Percentiles rank a stretch among this genome's conserved stretches.
phyloP scores from a whole-genome alignment of 345 rosid genomes.

The Laguncularia racemosa region DNA sequence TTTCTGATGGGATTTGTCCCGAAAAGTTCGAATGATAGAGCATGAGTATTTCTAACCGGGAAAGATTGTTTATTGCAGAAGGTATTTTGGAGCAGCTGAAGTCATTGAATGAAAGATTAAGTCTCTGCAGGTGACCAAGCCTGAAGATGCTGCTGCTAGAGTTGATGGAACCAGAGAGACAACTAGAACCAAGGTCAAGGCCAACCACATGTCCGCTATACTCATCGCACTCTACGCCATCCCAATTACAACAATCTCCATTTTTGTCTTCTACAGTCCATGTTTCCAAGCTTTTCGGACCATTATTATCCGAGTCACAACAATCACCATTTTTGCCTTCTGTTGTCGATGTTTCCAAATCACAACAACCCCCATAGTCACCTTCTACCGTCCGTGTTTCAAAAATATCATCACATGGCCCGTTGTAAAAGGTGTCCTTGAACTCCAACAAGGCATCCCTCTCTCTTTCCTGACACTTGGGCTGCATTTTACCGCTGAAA shows the following conservation, averaged over 20 bases:
- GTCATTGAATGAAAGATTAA: slow-evolving; percentile 11
- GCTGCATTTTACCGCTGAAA: too few species aligned
- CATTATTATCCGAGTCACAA: slow-evolving; percentile 21
- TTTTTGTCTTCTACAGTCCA: slow-evolving; percentile 1
- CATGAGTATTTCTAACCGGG: slow-evolving; percentile 3
- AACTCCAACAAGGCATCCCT: slow-evolving; percentile 13
- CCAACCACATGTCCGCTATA: slow-evolving; percentile 6
- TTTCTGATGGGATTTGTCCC: slow-evolving; percentile 5
- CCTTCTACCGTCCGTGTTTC: background rate
- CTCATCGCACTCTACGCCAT: slow-evolving; percentile 7
- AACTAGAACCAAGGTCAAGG: slow-evolving; percentile 10
- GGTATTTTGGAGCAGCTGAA: slow-evolving; percentile 11
- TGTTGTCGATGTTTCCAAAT: slow-evolving; percentile 10
- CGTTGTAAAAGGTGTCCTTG: slow-evolving; percentile 12
- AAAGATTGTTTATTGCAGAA: slow-evolving; percentile 4
- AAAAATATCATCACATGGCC: background rate
- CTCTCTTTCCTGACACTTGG: slow-evolving; percentile 2
- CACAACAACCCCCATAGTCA: slow-evolving; percentile 12
- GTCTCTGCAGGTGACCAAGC: slow-evolving; percentile 12
- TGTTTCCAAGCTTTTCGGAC: background rate
- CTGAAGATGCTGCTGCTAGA: slow-evolving; percentile 15
- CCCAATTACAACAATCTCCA: slow-evolving; percentile 21
- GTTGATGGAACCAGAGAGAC: slow-evolving; percentile 12
- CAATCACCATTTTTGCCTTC: slow-evolving; percentile 3
- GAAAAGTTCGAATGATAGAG: slow-evolving; percentile 8